These are phyloP conservation scores for Pleurotus salmoneostramineus DNA, from an alignment of 768 basidiomycete genomes.

Conservation along the genomic window DNA sequence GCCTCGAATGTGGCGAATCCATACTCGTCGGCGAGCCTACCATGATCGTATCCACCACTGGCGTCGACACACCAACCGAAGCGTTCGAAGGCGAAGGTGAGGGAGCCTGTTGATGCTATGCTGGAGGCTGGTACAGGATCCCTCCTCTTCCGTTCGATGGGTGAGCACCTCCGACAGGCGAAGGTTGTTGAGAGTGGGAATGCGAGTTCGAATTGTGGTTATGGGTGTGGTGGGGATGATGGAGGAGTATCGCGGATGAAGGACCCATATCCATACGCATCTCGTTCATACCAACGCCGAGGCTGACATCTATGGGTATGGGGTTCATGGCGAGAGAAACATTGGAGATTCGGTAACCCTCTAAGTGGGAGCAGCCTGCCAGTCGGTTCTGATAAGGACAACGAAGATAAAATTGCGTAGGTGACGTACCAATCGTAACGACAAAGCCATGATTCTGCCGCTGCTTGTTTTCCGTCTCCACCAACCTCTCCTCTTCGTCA, in stretches of 20 bases:
- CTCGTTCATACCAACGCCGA: not conserved
- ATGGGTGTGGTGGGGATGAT: constrained; percentile 12
- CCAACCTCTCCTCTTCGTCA: too few species aligned
- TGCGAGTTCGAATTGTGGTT: too few species aligned
- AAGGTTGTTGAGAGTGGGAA: constrained; percentile 10
- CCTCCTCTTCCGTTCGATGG: constrained; percentile 9
- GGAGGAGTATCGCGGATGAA: constrained; percentile 17
- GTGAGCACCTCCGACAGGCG: too few species aligned
- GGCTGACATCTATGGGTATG: not conserved
- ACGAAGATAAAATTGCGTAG: not conserved
- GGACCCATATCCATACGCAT: constrained; percentile 2
- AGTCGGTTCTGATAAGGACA: not conserved
- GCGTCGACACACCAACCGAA: constrained; percentile 9
- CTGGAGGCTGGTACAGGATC: constrained; percentile 25
- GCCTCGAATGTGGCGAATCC: not conserved
- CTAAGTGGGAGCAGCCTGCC: not conserved
- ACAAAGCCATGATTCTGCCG: not conserved
- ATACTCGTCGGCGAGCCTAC: not conserved
- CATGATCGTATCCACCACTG: too few species aligned
- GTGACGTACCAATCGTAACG: not conserved
- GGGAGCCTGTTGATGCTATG: constrained; percentile 33
- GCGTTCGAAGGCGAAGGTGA: constrained; percentile 17
- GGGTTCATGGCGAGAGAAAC: not conserved
- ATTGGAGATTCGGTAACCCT: too few species aligned
- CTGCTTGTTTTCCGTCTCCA: too few species aligned